phyloP scores from a whole-genome alignment of 331 rosid genomes.

The Malus hybrid region DNA sequence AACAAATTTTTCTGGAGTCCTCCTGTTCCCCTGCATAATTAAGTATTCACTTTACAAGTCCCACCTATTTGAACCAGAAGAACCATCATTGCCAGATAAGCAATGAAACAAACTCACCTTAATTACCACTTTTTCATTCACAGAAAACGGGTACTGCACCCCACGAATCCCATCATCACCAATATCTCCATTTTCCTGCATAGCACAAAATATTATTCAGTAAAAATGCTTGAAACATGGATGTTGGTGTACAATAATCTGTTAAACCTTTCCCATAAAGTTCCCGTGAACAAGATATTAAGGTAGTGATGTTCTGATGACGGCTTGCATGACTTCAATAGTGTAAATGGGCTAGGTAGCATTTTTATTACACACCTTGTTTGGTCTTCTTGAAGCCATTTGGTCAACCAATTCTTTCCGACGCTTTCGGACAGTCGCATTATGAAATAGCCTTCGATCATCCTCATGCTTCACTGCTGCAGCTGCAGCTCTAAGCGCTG shows the following conservation, averaged over 20 bases:
- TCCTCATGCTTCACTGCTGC: conserved; percentile 89
- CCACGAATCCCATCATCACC: conserved; percentile 65
- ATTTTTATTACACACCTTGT: conserved; percentile 47
- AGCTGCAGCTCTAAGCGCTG: conserved; percentile 98
- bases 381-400: conserved; percentile 68
- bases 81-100: conserved; percentile 3
- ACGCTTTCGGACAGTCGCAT: conserved; percentile 87
- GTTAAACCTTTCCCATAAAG: not conserved
- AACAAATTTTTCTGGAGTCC: conserved; percentile 97
- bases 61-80: not conserved
- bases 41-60: conserved; percentile 15
- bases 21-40: conserved; percentile 75
- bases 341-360: conserved; percentile 5
- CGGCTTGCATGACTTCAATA: not conserved
- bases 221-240: conserved; percentile 5
- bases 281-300: not conserved
- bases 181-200: conserved; percentile 79
- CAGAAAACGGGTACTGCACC: conserved; percentile 93
- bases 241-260: not conserved
- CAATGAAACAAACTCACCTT: conserved; percentile 48
- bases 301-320: not conserved
- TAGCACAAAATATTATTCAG: conserved; percentile 11
- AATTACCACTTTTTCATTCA: conserved; percentile 83
- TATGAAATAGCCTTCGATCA: conserved; percentile 84
- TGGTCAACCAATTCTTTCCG: conserved; percentile 89